A percentile compares a stretch with the other conserved stretches of the same genome.
Conservation (phyloP, 2,329 filamentous ascomycete genomes). For the Trichoderma sp. region DNA sequence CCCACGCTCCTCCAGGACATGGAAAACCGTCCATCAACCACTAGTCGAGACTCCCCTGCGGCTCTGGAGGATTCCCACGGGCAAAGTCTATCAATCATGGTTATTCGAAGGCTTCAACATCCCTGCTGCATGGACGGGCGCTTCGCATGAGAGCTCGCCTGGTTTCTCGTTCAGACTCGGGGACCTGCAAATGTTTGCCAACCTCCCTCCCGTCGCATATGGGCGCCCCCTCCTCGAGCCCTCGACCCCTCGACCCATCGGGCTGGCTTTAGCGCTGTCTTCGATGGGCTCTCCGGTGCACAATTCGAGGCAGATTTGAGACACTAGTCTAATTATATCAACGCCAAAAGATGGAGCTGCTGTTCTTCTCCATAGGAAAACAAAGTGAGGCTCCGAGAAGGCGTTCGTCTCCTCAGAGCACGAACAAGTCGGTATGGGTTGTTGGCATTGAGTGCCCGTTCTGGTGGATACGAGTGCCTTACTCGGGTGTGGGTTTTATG, state of each 20-base stretch:
- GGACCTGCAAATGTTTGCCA: background rate
- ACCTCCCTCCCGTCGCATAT: conserved; percentile 16
- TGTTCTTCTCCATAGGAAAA: background rate
- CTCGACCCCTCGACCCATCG: background rate
- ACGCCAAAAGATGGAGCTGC: background rate
- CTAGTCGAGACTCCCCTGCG: background rate
- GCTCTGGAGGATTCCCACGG: background rate
- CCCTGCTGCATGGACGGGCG: background rate
- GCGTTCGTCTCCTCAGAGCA: background rate
- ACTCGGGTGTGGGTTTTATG: background rate
- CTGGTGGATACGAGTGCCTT: background rate
- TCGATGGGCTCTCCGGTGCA: background rate
- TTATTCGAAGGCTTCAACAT: background rate
- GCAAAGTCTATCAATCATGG: conserved; percentile 13
- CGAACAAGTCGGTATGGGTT: background rate
- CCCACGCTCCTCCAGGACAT: background rate
- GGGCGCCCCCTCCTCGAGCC: background rate
- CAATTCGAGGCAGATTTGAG: conserved; percentile 16
- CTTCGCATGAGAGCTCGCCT: background rate
- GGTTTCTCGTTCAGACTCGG: background rate
- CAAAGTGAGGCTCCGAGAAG: conserved; percentile 11
- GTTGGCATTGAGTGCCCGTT: too few relatives aligned
- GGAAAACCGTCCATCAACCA: background rate
- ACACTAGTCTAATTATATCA: conserved; percentile 16
- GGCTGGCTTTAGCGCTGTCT: conserved; percentile 15